Evolutionary conservation across 2,329 filamentous ascomycete genomes (phyloP).

Genomic region (Colletotrichum acutatum): DNA sequence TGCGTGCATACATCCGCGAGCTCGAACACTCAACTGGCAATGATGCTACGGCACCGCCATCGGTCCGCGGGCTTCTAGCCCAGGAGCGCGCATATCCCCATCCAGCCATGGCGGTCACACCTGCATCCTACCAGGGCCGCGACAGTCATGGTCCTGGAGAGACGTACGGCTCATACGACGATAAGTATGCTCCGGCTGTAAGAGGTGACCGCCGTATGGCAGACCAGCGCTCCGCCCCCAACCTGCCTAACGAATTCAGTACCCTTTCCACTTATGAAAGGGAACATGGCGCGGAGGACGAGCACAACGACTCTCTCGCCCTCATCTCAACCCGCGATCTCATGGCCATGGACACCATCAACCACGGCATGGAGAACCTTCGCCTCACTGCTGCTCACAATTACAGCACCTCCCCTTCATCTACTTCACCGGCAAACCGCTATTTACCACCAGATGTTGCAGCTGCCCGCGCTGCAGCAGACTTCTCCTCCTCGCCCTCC

Average conservation of each 20-base stretch:
- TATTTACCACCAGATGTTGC: slow-evolving; percentile 49
- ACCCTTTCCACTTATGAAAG: slow-evolving; percentile 46
- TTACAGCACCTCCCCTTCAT: slow-evolving; percentile 50
- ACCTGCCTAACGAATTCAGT: slow-evolving; percentile 31
- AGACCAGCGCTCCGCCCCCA: slow-evolving; percentile 39
- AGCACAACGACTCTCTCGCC: slow-evolving; percentile 51
- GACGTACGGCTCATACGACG: slow-evolving; percentile 46
- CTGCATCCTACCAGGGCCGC: slow-evolving; percentile 16
- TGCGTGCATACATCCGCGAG: slow-evolving; percentile 70
- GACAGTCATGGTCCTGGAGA: slow-evolving; percentile 47
- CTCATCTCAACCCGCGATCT: slow-evolving; percentile 67
- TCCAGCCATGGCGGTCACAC: slow-evolving; percentile 21
- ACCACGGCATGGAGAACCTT: slow-evolving; percentile 53
- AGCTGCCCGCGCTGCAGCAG: slow-evolving; percentile 39
- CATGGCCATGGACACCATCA: slow-evolving; percentile 58
- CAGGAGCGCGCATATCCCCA: slow-evolving; percentile 43
- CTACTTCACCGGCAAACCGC: slow-evolving; percentile 43
- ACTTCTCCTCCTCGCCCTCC: slow-evolving; percentile 49
- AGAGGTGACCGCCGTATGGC: slow-evolving; percentile 51
- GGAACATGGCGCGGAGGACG: slow-evolving; percentile 51
- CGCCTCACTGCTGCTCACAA: slow-evolving; percentile 51
- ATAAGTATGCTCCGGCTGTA: slow-evolving; percentile 54
- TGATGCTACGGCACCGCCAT: slow-evolving; percentile 57
- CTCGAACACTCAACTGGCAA: slow-evolving; percentile 61
- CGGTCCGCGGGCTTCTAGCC: slow-evolving; percentile 65